Conservation (phyloP, 1,284 basidiomycete species). For the Cryptococcus wingfieldii region DNA sequence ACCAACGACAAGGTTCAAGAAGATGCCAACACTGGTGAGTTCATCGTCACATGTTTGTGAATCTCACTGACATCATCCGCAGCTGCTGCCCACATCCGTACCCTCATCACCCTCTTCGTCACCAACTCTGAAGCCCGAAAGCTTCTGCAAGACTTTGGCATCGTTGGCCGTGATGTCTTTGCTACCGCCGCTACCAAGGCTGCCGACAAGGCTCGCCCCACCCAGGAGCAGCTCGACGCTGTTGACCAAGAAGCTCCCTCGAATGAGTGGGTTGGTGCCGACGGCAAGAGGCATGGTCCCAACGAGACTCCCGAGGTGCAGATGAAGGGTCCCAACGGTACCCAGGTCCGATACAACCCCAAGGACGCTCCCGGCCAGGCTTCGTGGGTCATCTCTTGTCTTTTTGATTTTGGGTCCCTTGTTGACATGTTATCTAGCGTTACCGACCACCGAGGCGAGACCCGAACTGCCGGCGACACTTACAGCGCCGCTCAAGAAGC, state of each 20-base stretch:
- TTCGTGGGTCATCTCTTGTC: constrained; percentile 20
- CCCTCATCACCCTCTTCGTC: constrained; percentile 72
- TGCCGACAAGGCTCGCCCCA: constrained; percentile 67
- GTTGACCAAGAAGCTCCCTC: constrained; percentile 68
- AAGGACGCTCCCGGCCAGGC: constrained; percentile 42
- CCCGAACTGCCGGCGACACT: constrained; percentile 42
- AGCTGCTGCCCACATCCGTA: constrained; percentile 81
- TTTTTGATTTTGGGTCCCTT: background rate
- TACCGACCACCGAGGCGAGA: constrained; percentile 45
- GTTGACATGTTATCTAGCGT: constrained; percentile 16
- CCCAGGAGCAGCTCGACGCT: constrained; percentile 58
- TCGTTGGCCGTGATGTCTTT: constrained; percentile 82
- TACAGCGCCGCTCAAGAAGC: constrained; percentile 43
- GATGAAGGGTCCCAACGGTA: constrained; percentile 42
- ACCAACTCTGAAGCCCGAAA: constrained; percentile 92
- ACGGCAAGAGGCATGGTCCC: constrained; percentile 49
- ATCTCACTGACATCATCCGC: background rate
- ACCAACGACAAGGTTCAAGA: constrained; percentile 57
- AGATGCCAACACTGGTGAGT: constrained; percentile 61
- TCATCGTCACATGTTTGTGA: background rate
- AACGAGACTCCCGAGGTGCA: constrained; percentile 45
- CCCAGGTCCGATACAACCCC: constrained; percentile 51
- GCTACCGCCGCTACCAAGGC: constrained; percentile 70
- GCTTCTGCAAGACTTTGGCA: constrained; percentile 70
- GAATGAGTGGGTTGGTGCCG: constrained; percentile 54